Conservation (phyloP, 148 eudicot genomes). For the Beta vulgaris region DNA sequence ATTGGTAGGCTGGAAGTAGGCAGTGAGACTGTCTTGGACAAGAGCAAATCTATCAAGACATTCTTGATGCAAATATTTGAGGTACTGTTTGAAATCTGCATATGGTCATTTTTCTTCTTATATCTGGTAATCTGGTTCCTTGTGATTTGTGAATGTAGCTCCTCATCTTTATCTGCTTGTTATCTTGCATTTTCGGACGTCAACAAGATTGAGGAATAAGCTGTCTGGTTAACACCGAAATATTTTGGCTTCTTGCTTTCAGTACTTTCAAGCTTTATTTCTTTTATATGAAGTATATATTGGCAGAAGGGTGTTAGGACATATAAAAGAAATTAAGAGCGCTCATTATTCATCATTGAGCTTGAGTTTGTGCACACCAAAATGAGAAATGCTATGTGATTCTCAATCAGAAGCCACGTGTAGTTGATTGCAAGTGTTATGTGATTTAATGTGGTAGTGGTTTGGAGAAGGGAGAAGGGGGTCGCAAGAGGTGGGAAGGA, state of each 20-base stretch:
- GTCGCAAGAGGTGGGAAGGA: not conserved
- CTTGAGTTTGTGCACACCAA: not conserved
- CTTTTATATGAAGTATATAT: too few species aligned
- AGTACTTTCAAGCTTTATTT: too few species aligned
- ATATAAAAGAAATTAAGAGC: constrained; percentile 2
- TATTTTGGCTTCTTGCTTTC: not conserved
- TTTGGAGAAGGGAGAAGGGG: too few species aligned
- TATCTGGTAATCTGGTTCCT: not conserved
- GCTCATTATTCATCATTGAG: not conserved
- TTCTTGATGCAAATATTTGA: constrained; percentile 95
- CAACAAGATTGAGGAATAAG: not conserved
- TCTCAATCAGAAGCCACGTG: not conserved
- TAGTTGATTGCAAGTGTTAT: not conserved
- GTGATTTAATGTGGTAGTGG: too few species aligned
- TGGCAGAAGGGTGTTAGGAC: not conserved
- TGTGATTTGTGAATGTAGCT: constrained; percentile 1
- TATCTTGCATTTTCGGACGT: not conserved
- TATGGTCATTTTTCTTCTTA: constrained; percentile 5
- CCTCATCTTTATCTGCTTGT: not conserved
- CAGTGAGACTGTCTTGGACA: constrained; percentile 97
- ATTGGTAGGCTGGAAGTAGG: constrained; percentile 98
- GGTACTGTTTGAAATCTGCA: constrained; percentile 37
- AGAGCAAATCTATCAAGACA: constrained; percentile 99
- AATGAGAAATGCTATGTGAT: not conserved
- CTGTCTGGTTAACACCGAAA: not conserved